phyloP scores from a whole-genome alignment of 1,284 basidiomycete genomes.

The Schizopora paradoxa region DNA sequence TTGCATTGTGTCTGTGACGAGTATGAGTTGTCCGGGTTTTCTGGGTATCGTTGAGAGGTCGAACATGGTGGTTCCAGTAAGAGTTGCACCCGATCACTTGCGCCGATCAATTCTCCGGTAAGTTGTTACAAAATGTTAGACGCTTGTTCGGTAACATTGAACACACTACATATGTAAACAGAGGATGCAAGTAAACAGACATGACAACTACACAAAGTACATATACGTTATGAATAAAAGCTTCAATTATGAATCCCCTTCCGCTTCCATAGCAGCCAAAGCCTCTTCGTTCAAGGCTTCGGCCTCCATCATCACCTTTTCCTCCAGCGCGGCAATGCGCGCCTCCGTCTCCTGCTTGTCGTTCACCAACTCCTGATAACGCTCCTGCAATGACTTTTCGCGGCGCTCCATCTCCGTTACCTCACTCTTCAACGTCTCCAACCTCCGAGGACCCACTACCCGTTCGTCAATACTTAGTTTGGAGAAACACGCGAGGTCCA shows the following conservation, averaged over 20 bases:
- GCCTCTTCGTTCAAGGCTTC: slow-evolving; percentile 76
- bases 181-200: too few species aligned
- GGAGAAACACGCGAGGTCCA: slow-evolving; percentile 76
- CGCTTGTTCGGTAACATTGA: too few species aligned
- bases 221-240: too few species aligned
- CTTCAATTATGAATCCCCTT: too few species aligned
- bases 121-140: too few species aligned
- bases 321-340: slow-evolving; percentile 61
- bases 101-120: too few species aligned
- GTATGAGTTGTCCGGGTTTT: slow-evolving; percentile 37
- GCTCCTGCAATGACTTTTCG: slow-evolving; percentile 71
- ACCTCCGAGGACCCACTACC: slow-evolving; percentile 67
- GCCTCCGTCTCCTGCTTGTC: slow-evolving; percentile 64
- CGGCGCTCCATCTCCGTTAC: slow-evolving; percentile 73
- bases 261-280: slow-evolving; percentile 58
- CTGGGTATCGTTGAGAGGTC: slow-evolving; percentile 13
- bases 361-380: slow-evolving; percentile 77
- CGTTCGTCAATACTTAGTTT: slow-evolving; percentile 68
- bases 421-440: slow-evolving; percentile 76
- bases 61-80: slow-evolving; percentile 13
- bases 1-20: slow-evolving; percentile 62
- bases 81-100: too few species aligned
- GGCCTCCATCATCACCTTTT: slow-evolving; percentile 74
- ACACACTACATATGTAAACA: too few species aligned
- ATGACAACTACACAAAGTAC: too few species aligned